Percentiles rank a stretch among this genome's conserved stretches.
Evolutionary conservation across 768 basidiomycete genomes (phyloP).

Genomic region (Gelatoporia subvermispora): DNA sequence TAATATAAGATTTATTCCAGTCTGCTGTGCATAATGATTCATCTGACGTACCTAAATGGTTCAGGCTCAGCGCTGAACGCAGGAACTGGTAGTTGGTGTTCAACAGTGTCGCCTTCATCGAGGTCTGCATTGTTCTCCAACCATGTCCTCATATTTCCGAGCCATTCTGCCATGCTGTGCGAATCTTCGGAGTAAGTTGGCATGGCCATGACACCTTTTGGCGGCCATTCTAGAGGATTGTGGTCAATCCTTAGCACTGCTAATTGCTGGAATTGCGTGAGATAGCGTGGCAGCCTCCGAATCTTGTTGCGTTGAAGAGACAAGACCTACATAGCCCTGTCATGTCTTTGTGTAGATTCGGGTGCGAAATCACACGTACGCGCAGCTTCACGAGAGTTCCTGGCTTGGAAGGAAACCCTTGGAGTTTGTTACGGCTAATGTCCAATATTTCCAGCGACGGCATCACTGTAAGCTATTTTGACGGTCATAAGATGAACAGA

Average conservation of each 20-base stretch:
- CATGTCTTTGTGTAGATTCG: neutral
- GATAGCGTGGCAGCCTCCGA: constrained; percentile 69
- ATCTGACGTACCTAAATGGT: neutral
- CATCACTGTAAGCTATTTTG: constrained; percentile 69
- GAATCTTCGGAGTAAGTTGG: constrained; percentile 38
- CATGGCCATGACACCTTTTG: constrained; percentile 47
- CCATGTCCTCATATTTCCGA: constrained; percentile 70
- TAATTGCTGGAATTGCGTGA: constrained; percentile 66
- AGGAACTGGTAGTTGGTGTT: neutral
- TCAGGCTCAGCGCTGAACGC: neutral
- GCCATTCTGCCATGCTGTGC: constrained; percentile 66
- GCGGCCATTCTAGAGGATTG: constrained; percentile 95
- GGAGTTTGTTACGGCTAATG: constrained; percentile 88
- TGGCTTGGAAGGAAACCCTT: constrained; percentile 69
- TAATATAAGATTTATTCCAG: neutral
- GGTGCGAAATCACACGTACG: constrained; percentile 35
- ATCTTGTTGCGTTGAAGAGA: constrained; percentile 85
- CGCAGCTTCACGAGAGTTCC: constrained; percentile 74
- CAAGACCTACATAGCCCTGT: constrained; percentile 55
- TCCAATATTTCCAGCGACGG: constrained; percentile 91
- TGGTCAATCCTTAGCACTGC: constrained; percentile 81
- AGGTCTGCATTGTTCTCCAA: constrained; percentile 47
- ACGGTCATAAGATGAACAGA: neutral
- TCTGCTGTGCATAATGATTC: neutral
- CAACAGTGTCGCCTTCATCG: constrained; percentile 39